Evolutionary conservation across 208 protist genomes (phyloP), one percentile per base, ranked within the genome.

Genomic region (Porcisia hertigi): DNA sequence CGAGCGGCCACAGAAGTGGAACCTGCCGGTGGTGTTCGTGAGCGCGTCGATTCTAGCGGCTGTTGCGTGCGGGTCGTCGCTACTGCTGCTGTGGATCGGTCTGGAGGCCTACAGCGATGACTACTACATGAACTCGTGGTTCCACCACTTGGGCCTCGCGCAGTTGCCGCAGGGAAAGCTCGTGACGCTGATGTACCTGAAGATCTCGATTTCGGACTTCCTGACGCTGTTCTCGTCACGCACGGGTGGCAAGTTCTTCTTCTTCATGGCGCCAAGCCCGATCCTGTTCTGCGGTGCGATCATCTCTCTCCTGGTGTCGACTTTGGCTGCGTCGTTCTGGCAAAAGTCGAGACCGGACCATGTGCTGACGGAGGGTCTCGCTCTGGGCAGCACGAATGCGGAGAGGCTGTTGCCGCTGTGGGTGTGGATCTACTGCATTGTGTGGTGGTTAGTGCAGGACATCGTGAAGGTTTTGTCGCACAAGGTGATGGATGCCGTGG

Each of bases 381-480:
- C 89, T 41, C 88, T 76, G 70, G 88, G 88, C 70, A 71, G 89
- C 36, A 79, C 8, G 34, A 78, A 76, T 65, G 54, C 71, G 20
- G 80, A 96, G 73, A 90, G 77, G 64, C 82, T 95, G 71, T 81
- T 91, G 69, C 91, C 94, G 49, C 81, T 97, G 76, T 95, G 88
- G 89, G 86, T 96, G 70, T 97, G 94, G 94, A 89, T 95, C 73
- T 96, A 97, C 84, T 96, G 94, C 82, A 82, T 97, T n/a, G 76
- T 96, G 74, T 96, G 92, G 92, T 97, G 92, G 92, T 45, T 95
- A n/a, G 81, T 95, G 57, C 94, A 97, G 81, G 94, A 97, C 70
- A 71, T 84, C 57, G 60, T 89, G 70, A 97, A 97, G 91, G 88
- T 97, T 39, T 20, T 94, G 43, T 47, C 77, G 52, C 91, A 93